These are phyloP conservation scores for Neurospora crassa DNA, from an alignment of 2,329 filamentous ascomycete species.

Conservation along the genomic window DNA sequence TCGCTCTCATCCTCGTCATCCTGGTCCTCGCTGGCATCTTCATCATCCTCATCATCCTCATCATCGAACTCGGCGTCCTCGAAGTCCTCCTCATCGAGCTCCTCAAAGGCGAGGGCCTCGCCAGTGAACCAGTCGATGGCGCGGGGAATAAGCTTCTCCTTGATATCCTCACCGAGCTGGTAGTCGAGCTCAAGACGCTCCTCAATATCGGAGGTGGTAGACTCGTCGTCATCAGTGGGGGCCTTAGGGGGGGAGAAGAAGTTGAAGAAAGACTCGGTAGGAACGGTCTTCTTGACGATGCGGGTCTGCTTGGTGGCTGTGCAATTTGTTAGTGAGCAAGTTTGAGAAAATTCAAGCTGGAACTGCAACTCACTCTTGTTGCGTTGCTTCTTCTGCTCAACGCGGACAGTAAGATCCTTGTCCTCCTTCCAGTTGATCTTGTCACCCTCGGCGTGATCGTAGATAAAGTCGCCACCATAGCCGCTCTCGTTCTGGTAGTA, in stretches of 20 bases:
- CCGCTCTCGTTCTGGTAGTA: slow-evolving; percentile 98
- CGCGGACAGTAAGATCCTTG: slow-evolving; percentile 85
- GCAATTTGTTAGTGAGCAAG: slow-evolving; percentile 13
- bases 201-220: slow-evolving; percentile 84
- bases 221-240: slow-evolving; percentile 64
- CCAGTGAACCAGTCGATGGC: slow-evolving; percentile 99
- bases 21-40: slow-evolving; percentile 74
- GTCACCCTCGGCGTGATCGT: slow-evolving; percentile 96
- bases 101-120: slow-evolving; percentile 93
- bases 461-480: slow-evolving; percentile 98
- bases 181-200: slow-evolving; percentile 97
- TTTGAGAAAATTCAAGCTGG: neutral
- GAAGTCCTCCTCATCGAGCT: slow-evolving; percentile 73
- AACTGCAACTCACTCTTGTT: slow-evolving; percentile 75
- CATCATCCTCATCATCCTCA: slow-evolving; percentile 88
- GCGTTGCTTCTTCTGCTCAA: slow-evolving; percentile 99
- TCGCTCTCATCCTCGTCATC: slow-evolving; percentile 58
- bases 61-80: slow-evolving; percentile 90
- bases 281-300: slow-evolving; percentile 97
- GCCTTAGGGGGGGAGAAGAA: slow-evolving; percentile 95
- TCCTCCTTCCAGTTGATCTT: slow-evolving; percentile 95
- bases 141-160: slow-evolving; percentile 97
- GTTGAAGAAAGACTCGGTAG: slow-evolving; percentile 98
- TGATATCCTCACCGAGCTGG: slow-evolving; percentile 97
- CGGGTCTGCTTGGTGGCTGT: slow-evolving; percentile 97